phyloP scores from a whole-genome alignment of 306 rosid genomes.

The Arachis stenosperma region DNA sequence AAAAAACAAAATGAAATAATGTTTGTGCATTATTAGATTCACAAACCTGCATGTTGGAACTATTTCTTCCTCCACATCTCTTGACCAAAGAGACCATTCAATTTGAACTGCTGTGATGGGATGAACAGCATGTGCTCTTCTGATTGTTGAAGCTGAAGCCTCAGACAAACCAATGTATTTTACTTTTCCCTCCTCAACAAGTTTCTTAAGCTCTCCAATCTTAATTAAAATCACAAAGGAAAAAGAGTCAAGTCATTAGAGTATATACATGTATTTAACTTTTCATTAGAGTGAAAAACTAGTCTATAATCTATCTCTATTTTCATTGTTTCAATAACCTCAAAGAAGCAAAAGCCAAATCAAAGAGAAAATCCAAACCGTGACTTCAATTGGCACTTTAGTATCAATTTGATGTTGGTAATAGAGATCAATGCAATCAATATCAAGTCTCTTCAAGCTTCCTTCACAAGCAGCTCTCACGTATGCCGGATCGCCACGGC shows the following conservation, averaged over 20 bases:
- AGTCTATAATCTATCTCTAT: neutral
- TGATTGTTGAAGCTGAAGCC: constrained; percentile 71
- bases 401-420: constrained; percentile 62
- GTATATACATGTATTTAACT: neutral
- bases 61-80: no score
- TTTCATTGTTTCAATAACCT: neutral
- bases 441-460: constrained; percentile 58
- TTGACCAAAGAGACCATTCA: constrained; percentile 67
- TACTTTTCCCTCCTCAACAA: constrained; percentile 67
- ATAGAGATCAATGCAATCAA: constrained; percentile 62
- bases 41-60: constrained; percentile 36
- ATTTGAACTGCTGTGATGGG: constrained; percentile 68
- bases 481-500: constrained; percentile 55
- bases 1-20: neutral
- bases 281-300: neutral
- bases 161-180: constrained; percentile 65
- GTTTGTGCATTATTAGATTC: constrained; percentile 1
- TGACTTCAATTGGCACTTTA: constrained; percentile 65
- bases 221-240: neutral
- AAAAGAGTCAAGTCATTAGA: neutral
- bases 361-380: constrained; percentile 36
- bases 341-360: neutral
- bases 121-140: constrained; percentile 78
- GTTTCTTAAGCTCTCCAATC: constrained; percentile 71
- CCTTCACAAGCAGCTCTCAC: constrained; percentile 62